These are phyloP conservation scores for Panus rudis DNA, from an alignment of 768 basidiomycete genomes.

Conservation along the genomic window DNA sequence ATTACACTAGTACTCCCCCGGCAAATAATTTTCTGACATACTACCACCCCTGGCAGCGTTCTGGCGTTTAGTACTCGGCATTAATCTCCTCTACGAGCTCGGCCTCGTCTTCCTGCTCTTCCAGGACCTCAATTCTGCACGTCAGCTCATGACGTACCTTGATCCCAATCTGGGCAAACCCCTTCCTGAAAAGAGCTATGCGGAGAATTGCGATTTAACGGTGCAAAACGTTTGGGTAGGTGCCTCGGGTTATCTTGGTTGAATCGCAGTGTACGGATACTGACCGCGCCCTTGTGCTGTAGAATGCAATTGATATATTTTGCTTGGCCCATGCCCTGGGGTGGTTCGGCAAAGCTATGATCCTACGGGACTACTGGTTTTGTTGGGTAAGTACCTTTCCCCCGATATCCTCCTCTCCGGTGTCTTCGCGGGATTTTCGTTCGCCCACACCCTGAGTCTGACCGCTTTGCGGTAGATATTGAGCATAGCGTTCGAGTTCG, in stretches of 20 bases:
- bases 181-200: conserved; percentile 81
- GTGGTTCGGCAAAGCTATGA: conserved; percentile 90
- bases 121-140: conserved; percentile 74
- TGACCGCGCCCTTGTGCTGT: too few species aligned
- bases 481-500: conserved; percentile 82
- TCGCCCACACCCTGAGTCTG: too few species aligned
- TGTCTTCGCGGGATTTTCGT: too few species aligned
- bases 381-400: conserved; percentile 60
- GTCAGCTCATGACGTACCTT: conserved; percentile 71
- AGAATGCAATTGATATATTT: conserved; percentile 83
- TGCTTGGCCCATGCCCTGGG: conserved; percentile 80
- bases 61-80: conserved; percentile 73
- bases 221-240: conserved; percentile 60
- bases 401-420: not conserved
- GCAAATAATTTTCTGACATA: not conserved
- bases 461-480: conserved; percentile 61
- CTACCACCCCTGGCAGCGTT: conserved; percentile 42
- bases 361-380: conserved; percentile 89
- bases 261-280: too few species aligned
- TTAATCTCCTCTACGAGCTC: conserved; percentile 80
- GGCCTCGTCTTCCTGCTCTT: conserved; percentile 80
- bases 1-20: not conserved
- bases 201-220: conserved; percentile 70
- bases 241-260: conserved; percentile 5
- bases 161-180: conserved; percentile 66